Evolutionary conservation across 352 stramenopile species (phyloP), one percentile per base, ranked within the genome.

Genomic region (Pythium brassicae): DNA sequence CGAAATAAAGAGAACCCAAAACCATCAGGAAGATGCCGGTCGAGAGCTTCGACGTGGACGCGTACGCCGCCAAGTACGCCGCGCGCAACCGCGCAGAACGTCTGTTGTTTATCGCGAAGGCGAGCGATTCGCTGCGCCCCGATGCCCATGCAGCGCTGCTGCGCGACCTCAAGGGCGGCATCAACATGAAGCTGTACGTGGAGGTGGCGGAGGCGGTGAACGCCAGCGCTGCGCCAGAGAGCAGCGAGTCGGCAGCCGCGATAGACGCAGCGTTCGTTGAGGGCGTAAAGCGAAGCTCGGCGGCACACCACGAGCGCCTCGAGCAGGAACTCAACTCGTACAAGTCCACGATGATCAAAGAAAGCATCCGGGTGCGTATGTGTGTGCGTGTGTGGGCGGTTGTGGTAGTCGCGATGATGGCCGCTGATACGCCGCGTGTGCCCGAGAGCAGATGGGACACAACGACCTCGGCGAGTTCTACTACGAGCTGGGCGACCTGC

Each of bases 291-390:
- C 79, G 81, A 52, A 87, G 61, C 50, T 77, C 78, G 1, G 65
- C 69, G 23, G 69, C 86, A 37, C 81, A 89, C 58, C 83, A 94
- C 49, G 86, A 93, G 47, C 79, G 82, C 4, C 67, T 96, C 32
- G 84, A 94, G 62, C 84, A 93, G 53, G 86, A 96, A 59, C 76
- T 96, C 19, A 92, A 94, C 57, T 94, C 85, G 69, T 96, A 94
- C 74, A 96, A 96, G 67, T 94, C 83, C 34, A 94, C 78, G 17
- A 89, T 94, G 77, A 94, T 96, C 76, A 96, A 96, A 63, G 86
- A 96, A 59, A 94, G 83, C 71, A 96, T 96, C 58, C 75, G 86
- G 54, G 83, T 94, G 71, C 32, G 29, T 61, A 11, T 44, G 4
- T 42, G n/a, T 51, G 5, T 37, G 7, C 46, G 20, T 47, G 25